Evolutionary conservation across 2,329 filamentous ascomycete genomes (phyloP), one percentile per base, ranked within the genome.

Genomic region (Pseudogymnoascus sp.): DNA sequence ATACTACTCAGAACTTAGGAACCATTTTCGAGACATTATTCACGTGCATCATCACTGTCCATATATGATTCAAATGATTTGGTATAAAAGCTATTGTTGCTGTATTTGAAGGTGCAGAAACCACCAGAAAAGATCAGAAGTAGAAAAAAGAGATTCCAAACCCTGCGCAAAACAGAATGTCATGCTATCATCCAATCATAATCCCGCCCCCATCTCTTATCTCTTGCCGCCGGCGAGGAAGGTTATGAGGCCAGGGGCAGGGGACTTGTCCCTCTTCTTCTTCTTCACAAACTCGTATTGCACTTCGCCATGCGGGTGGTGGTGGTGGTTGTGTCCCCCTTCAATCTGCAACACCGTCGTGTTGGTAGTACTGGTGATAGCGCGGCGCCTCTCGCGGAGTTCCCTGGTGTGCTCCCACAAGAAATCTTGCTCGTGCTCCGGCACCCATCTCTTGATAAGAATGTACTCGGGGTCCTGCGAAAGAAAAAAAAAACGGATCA

Each of bases 361-460:
- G 59, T 38, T 61, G 13, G 38, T 42, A 1, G 59, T 61, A 10
- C 33, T 26, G 7, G 59, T 61, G 2, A 69, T 38, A 8, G 65
- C 65, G 35, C 53, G 63, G 61, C 72, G 65, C 13, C 67, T 64
- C 59, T 73, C 72, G 10, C 72, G 64, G 66, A 90, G 73, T 47
- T 81, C 77, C 65, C 80, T 81, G 2, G 89, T 91, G 75, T 92
- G 88, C 47, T 84, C 81, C 81, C 89, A 93, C 59, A 91, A 81
- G 63, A 85, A 78, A 64, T 90, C 83, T 70, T 91, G 89, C 72
- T 91, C 83, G 65, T 83, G 82, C 68, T 91, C 86, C 3, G 84
- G 82, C 61, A 92, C 85, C 84, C 85, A 90, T 63, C 85, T 81
- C 74, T 88, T 89, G 76, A 92, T 88, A 64, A 93, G 75, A 63